phyloP scores from a whole-genome alignment of 176 grass and related monocot species.

The Neostapfia colusana region DNA sequence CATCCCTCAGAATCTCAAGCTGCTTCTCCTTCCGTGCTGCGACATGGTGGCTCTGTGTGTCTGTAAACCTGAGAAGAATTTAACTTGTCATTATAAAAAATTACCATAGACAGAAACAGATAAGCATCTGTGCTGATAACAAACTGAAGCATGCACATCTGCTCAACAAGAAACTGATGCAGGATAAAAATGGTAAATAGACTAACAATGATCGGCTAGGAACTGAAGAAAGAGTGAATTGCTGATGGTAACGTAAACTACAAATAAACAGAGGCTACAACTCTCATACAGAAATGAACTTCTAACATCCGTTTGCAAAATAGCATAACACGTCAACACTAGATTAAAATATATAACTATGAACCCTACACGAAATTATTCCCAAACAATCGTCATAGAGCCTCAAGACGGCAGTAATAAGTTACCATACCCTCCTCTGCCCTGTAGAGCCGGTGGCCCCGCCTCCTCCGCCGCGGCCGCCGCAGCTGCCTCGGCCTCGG shows the following conservation, averaged over 20 bases:
- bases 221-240: not conserved
- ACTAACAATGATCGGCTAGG: not conserved
- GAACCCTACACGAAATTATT: not conserved
- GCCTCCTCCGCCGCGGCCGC: conserved; percentile 8
- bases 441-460: conserved; percentile 8
- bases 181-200: not conserved
- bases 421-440: conserved; percentile 60
- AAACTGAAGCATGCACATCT: not conserved
- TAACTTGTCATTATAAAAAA: conserved; percentile 21
- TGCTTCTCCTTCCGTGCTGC: conserved; percentile 88
- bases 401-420: not conserved
- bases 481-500: conserved; percentile 50
- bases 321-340: not conserved
- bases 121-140: not conserved
- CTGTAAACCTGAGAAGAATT: conserved; percentile 56
- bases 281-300: not conserved
- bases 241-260: not conserved
- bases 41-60: conserved; percentile 83
- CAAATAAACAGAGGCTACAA: not conserved
- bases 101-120: not conserved
- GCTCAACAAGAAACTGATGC: not conserved
- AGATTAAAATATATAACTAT: not conserved
- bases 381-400: not conserved
- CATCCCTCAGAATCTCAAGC: conserved; percentile 75
- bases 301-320: not conserved